These are phyloP conservation scores for Beta corolliflora DNA, from an alignment of 179 eudicot species.

Conservation along the genomic window DNA sequence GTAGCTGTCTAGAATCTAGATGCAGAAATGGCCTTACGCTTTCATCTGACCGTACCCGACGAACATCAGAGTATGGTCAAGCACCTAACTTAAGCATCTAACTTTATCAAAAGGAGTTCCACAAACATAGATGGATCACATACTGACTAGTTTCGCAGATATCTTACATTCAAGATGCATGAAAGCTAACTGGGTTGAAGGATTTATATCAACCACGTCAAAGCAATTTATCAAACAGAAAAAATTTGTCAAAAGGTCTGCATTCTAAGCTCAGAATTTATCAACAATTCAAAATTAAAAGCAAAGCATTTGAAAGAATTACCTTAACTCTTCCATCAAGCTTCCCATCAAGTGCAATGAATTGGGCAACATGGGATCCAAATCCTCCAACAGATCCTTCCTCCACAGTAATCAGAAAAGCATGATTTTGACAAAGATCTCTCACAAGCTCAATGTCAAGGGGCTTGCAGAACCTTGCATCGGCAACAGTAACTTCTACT, in stretches of 20 bases:
- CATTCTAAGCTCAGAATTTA: neutral
- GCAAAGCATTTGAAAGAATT: conserved; percentile 11
- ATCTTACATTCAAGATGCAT: neutral
- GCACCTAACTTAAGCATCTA: neutral
- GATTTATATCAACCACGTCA: neutral
- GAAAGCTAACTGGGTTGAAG: neutral
- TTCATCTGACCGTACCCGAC: neutral
- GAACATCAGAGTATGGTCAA: neutral
- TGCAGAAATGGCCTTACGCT: neutral
- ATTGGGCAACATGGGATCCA: conserved; percentile 90
- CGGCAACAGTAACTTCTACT: conserved; percentile 80
- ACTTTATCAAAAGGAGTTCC: neutral
- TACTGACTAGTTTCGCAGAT: too few relatives aligned
- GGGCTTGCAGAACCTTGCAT: conserved; percentile 96
- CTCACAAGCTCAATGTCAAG: conserved; percentile 79
- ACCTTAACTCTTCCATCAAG: conserved; percentile 89
- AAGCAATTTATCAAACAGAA: neutral
- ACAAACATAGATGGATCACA: neutral
- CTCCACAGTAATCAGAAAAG: conserved; percentile 79
- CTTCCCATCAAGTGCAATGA: conserved; percentile 80
- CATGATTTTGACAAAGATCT: conserved; percentile 67
- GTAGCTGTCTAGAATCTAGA: neutral
- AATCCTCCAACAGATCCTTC: conserved; percentile 94
- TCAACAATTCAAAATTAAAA: neutral
- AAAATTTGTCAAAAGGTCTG: neutral